phyloP scores from a whole-genome alignment of 257 asterid species.

The Echites panduratus region DNA sequence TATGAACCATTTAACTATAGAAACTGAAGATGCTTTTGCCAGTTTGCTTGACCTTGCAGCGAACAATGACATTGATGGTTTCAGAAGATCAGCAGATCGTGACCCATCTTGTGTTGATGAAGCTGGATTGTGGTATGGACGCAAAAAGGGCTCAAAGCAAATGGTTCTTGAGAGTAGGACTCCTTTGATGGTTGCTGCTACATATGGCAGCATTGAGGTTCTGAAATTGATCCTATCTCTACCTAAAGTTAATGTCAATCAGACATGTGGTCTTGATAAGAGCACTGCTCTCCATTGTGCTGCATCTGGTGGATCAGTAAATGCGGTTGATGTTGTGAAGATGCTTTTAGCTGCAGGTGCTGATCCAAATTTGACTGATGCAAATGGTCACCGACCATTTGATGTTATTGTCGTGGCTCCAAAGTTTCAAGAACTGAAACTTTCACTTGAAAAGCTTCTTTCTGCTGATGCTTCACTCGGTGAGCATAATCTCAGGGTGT shows the following conservation, averaged over 20 bases:
- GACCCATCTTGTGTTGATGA: slow-evolving; percentile 45
- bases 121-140: slow-evolving; percentile 74
- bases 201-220: slow-evolving; percentile 69
- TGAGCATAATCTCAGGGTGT: slow-evolving; percentile 29
- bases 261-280: slow-evolving; percentile 46
- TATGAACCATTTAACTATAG: slow-evolving; percentile 34
- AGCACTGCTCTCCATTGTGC: slow-evolving; percentile 82
- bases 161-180: slow-evolving; percentile 75
- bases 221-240: slow-evolving; percentile 47
- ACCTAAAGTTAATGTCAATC: slow-evolving; percentile 64
- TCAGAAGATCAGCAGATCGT: slow-evolving; percentile 29
- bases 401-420: slow-evolving; percentile 50
- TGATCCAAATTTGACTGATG: slow-evolving; percentile 47
- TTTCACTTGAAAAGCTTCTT: slow-evolving; percentile 53
- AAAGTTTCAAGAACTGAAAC: slow-evolving; percentile 29
- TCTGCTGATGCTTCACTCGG: slow-evolving; percentile 25
- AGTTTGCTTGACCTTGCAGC: slow-evolving; percentile 79
- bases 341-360: slow-evolving; percentile 68
- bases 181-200: slow-evolving; percentile 82
- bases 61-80: slow-evolving; percentile 55
- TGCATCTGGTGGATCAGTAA: slow-evolving; percentile 61
- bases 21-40: slow-evolving; percentile 46
- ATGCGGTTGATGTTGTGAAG: slow-evolving; percentile 40
- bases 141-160: slow-evolving; percentile 59
- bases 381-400: slow-evolving; percentile 53